These are phyloP conservation scores for Diaporthe nobilis DNA, from an alignment of 2,329 filamentous ascomycete species.

Conservation along the genomic window DNA sequence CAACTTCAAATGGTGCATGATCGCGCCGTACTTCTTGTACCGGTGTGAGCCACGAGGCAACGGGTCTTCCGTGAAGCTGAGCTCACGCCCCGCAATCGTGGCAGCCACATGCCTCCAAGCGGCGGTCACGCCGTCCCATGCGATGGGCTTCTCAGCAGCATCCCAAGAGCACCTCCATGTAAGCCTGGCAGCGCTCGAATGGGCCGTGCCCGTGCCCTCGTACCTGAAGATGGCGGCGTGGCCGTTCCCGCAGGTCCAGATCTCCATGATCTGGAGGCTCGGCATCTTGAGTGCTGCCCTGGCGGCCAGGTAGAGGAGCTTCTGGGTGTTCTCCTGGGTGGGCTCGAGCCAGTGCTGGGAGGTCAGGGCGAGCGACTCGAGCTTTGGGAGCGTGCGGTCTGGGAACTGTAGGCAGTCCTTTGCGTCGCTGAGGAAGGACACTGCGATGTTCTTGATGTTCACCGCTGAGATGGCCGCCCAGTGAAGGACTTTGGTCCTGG, in stretches of 20 bases:
- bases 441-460: neutral
- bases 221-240: slow-evolving; percentile 12
- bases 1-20: slow-evolving; percentile 5
- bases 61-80: neutral
- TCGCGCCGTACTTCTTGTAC: neutral
- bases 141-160: neutral
- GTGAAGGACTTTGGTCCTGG: neutral
- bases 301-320: neutral
- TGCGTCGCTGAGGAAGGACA: slow-evolving; percentile 22
- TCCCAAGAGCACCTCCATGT: slow-evolving; percentile 16
- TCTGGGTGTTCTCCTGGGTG: neutral
- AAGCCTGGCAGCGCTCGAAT: neutral
- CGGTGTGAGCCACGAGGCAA: neutral
- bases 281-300: neutral
- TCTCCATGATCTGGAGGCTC: slow-evolving; percentile 22
- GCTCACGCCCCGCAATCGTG: neutral
- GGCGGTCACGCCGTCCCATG: neutral
- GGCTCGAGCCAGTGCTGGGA: neutral
- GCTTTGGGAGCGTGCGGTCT: neutral
- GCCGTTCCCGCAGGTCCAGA: neutral
- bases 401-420: neutral
- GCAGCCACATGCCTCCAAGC: slow-evolving; percentile 13
- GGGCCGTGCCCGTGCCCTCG: neutral
- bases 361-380: slow-evolving; percentile 9
- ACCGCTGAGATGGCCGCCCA: neutral